Evolutionary conservation across 164 flowering plant genomes (phyloP).

Genomic region (Liriodendron chinense): DNA sequence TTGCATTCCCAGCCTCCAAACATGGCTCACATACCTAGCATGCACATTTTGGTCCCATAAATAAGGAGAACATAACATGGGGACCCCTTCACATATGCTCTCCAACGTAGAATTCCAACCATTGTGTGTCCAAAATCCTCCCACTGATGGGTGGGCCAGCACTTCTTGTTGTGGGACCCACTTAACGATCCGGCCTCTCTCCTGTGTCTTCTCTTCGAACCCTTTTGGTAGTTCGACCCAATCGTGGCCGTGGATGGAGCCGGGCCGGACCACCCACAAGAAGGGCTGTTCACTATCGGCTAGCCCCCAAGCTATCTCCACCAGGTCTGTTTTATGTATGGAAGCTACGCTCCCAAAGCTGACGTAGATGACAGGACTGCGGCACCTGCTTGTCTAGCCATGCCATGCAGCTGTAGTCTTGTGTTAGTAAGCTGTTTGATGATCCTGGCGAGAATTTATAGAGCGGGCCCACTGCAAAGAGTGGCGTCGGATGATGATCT

Average conservation of each 20-base stretch:
- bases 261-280: too few species aligned
- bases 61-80: constrained; percentile 27
- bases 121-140: constrained; percentile 24
- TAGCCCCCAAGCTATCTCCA: constrained; percentile 35
- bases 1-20: constrained; percentile 25
- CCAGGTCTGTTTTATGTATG: constrained; percentile 17
- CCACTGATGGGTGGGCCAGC: constrained; percentile 27
- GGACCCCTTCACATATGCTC: constrained; percentile 27
- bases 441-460: too few species aligned
- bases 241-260: too few species aligned
- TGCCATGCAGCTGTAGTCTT: too few species aligned
- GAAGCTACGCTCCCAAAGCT: constrained; percentile 39
- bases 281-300: constrained; percentile 23
- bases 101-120: constrained; percentile 35
- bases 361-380: too few species aligned
- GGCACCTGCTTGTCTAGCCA: too few species aligned
- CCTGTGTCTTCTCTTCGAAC: constrained; percentile 3
- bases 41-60: constrained; percentile 21
- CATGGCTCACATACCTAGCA: constrained; percentile 21
- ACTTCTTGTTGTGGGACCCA: constrained; percentile 35
- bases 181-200: constrained; percentile 24
- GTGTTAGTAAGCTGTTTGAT: constrained; percentile 59
- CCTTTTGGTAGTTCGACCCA: too few species aligned
- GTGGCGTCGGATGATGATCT: too few species aligned
- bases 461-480: too few species aligned